These are phyloP conservation scores for Sesbania bispinosa DNA, from an alignment of 306 rosid species.

Conservation along the genomic window DNA sequence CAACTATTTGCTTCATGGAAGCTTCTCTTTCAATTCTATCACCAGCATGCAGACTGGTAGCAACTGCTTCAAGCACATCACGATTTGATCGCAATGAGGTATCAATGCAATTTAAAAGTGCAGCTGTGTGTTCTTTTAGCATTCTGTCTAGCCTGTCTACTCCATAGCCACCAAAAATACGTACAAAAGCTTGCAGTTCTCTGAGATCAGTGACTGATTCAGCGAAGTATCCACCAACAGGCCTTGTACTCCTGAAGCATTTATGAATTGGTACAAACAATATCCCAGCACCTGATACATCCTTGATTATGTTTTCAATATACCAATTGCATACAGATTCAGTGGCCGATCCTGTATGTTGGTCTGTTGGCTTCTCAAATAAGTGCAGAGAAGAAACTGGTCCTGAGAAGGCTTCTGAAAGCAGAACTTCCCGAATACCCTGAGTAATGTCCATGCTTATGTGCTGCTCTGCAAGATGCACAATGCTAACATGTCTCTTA, in stretches of 20 bases:
- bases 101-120: slow-evolving; percentile 94
- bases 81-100: slow-evolving; percentile 86
- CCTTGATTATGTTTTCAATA: slow-evolving; percentile 90
- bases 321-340: slow-evolving; percentile 95
- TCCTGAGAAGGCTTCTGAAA: slow-evolving; percentile 86
- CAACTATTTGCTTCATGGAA: slow-evolving; percentile 80
- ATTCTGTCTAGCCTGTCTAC: slow-evolving; percentile 88
- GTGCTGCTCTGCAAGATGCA: slow-evolving; percentile 98
- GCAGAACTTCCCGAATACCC: slow-evolving; percentile 92
- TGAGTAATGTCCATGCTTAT: slow-evolving; percentile 96
- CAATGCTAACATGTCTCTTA: slow-evolving; percentile 77
- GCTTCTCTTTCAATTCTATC: slow-evolving; percentile 88
- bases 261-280: slow-evolving; percentile 88
- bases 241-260: slow-evolving; percentile 96
- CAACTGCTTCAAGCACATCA: slow-evolving; percentile 82
- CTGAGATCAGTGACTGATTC: slow-evolving; percentile 91
- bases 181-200: slow-evolving; percentile 86
- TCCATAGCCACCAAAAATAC: slow-evolving; percentile 93
- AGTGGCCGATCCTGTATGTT: slow-evolving; percentile 85
- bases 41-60: slow-evolving; percentile 82
- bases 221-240: slow-evolving; percentile 99
- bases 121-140: slow-evolving; percentile 99
- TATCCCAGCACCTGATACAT: slow-evolving; percentile 89
- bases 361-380: slow-evolving; percentile 84
- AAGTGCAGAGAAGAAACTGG: slow-evolving; percentile 93